Base-by-base conservation (phyloP, 345 rosid genomes). In the Eucalyptus regnans region DNA sequence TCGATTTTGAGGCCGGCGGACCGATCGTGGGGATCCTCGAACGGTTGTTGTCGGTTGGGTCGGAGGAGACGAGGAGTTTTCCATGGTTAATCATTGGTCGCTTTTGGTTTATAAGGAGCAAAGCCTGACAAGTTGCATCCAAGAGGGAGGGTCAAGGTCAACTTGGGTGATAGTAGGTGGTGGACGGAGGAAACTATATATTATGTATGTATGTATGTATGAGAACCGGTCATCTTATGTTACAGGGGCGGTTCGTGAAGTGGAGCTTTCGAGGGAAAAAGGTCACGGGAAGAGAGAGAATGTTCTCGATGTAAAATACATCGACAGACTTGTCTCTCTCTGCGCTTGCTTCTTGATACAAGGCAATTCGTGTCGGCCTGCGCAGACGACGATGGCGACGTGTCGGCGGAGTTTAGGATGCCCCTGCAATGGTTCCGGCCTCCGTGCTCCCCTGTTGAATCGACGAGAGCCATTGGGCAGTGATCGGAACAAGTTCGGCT, bases 311-410 rank as follows among this genome's bases (percentile, higher is more conserved):
- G 76, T n/a, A n/a, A 64, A n/a, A n/a, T 64, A 7, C 76, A 13
- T 64, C 4, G 29, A 37, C 46, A 71, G 43, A 3, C 81, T 37
- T 41, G 11, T 37, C 81, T 18, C 9, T 64, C 27, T 37, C 12
- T 37, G 46, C 83, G 46, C 83, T 37, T 41, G 83, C 48, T 76
- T 41, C 84, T 41, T 41, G 48, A 76, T 76, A 9, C 48, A 44
- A 76, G 27, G 84, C 84, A 76, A 76, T 18, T 2, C 41, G 48
- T 3, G 25, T 68, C 5, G 1, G 83, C 14, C 2, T 37, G 83
- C 15, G 22, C 83, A 33, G 0, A 29, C 2, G 76, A 18, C 1
- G 44, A 33, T 1, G 3, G 10, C 25, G 83, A 37, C 1, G 46
- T 18, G 83, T 37, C 27, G 46, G 43, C 83, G 25, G 14, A 9